Conservation (phyloP, 306 rosid genomes). For the Betula pendula region DNA sequence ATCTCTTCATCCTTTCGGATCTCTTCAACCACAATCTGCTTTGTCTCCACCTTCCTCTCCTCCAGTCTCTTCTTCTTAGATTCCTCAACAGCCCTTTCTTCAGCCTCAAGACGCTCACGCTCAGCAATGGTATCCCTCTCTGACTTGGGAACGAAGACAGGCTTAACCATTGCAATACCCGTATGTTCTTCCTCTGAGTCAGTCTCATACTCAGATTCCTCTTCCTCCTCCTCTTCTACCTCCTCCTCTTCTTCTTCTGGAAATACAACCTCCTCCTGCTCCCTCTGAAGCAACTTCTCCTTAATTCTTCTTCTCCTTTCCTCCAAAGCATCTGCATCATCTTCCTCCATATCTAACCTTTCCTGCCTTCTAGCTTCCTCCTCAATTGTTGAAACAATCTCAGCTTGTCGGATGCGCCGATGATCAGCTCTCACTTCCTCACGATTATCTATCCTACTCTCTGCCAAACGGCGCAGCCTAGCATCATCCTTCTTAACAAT, state of each 20-base stretch:
- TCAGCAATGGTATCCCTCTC: slow-evolving; percentile 95
- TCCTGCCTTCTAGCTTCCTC: slow-evolving; percentile 93
- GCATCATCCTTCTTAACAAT: slow-evolving; percentile 70
- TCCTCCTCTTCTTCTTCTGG: slow-evolving; percentile 79
- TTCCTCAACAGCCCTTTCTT: slow-evolving; percentile 78
- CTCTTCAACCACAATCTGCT: slow-evolving; percentile 92
- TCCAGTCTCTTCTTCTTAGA: slow-evolving; percentile 70
- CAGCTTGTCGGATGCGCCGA: slow-evolving; percentile 90
- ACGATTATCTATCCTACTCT: slow-evolving; percentile 76
- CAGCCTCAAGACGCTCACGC: slow-evolving; percentile 91
- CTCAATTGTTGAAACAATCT: slow-evolving; percentile 81
- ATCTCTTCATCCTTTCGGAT: slow-evolving; percentile 84
- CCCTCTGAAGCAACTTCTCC: slow-evolving; percentile 78
- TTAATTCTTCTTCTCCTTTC: slow-evolving; percentile 74
- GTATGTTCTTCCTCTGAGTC: slow-evolving; percentile 85
- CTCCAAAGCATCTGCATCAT: slow-evolving; percentile 73
- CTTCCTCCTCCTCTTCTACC: slow-evolving; percentile 70
- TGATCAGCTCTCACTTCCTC: slow-evolving; percentile 94
- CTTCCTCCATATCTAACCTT: slow-evolving; percentile 75
- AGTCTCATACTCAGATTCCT: slow-evolving; percentile 90
- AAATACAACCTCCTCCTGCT: slow-evolving; percentile 72
- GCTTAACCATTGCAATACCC: slow-evolving; percentile 91
- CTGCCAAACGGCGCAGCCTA: slow-evolving; percentile 76
- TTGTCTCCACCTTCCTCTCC: slow-evolving; percentile 82
- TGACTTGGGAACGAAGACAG: slow-evolving; percentile 87